Evolutionary conservation across 2,329 filamentous ascomycete genomes (phyloP).

Genomic region (Aspergillus hortae): DNA sequence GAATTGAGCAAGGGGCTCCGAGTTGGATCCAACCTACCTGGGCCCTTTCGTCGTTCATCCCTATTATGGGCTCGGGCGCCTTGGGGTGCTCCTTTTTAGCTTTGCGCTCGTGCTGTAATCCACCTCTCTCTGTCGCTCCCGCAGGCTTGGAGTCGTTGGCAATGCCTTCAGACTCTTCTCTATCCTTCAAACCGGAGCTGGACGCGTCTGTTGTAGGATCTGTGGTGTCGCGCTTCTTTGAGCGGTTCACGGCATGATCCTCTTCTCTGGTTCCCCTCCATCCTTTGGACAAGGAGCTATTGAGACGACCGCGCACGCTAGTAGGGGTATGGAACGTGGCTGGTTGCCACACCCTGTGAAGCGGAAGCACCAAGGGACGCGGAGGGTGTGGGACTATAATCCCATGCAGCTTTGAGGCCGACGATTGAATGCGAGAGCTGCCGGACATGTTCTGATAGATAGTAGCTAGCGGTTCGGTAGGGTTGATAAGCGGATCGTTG

Average conservation of each 20-base stretch:
- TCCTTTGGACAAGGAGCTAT: constrained; percentile 20
- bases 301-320: constrained; percentile 13
- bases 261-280: constrained; percentile 34
- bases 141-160: constrained; percentile 38
- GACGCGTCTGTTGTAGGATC: constrained; percentile 31
- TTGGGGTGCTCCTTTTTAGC: constrained; percentile 48
- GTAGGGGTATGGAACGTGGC: constrained; percentile 9
- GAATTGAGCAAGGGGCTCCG: no score
- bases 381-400: constrained; percentile 14
- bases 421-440: constrained; percentile 11
- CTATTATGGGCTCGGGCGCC: constrained; percentile 50
- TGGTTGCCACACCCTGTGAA: constrained; percentile 16
- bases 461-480: neutral
- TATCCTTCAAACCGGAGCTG: constrained; percentile 29
- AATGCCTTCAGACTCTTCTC: constrained; percentile 24
- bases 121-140: constrained; percentile 40
- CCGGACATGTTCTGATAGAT: constrained; percentile 9
- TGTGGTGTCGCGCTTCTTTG: constrained; percentile 27
- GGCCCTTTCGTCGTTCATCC: constrained; percentile 53
- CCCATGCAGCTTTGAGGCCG: constrained; percentile 9
- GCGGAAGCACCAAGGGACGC: constrained; percentile 12
- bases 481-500: no score
- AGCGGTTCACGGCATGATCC: constrained; percentile 32
- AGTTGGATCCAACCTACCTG: constrained; percentile 29
- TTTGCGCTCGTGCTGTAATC: constrained; percentile 33